Percentiles rank a stretch among this genome's conserved stretches.
Evolutionary conservation across 805 yeast species (phyloP).

Genomic region (Schizosaccharomyces cryophilus): DNA sequence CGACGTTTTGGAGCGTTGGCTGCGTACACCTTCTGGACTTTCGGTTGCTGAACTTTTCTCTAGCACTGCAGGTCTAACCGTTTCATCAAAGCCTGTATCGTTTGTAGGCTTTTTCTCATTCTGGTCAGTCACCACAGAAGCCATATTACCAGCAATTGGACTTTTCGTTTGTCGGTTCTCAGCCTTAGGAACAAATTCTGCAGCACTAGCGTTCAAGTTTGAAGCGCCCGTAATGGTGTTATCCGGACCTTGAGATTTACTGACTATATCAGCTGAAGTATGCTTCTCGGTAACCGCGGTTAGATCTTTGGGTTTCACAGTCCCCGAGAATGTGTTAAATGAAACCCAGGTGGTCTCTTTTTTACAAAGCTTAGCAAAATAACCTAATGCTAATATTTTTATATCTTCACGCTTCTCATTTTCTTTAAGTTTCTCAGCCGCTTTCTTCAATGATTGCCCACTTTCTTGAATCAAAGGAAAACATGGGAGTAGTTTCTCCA

Average conservation of each 20-base stretch:
- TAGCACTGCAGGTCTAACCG: background rate
- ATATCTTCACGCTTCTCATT: constrained; percentile 56
- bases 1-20: no score
- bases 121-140: background rate
- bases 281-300: background rate
- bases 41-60: background rate
- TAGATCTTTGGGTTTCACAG: background rate
- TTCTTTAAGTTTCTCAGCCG: constrained; percentile 24
- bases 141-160: background rate
- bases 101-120: background rate
- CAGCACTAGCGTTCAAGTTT: background rate
- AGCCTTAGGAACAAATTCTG: background rate
- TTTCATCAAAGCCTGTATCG: background rate
- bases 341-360: background rate
- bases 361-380: background rate
- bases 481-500: constrained; percentile 36
- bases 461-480: constrained; percentile 51
- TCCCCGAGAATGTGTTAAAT: background rate
- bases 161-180: no score
- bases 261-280: background rate
- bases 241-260: background rate
- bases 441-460: constrained; percentile 25
- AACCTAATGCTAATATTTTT: constrained; percentile 33
- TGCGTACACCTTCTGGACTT: background rate
- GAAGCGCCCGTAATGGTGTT: background rate